Conservation (phyloP, 306 rosid species). For the Vicia sativa region DNA sequence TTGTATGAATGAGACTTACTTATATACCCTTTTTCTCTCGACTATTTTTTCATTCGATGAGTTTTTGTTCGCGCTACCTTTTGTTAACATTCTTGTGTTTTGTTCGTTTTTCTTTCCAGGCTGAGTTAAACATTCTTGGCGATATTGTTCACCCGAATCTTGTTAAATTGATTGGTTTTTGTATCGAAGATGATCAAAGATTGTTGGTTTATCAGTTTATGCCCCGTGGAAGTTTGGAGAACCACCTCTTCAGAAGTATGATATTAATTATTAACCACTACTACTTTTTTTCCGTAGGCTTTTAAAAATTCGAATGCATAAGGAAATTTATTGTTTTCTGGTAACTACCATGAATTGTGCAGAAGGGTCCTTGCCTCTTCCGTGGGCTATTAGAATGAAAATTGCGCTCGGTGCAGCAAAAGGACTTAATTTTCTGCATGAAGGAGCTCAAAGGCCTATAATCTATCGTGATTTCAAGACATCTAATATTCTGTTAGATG, state of each 20-base stretch:
- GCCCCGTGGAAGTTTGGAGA: constrained; percentile 99
- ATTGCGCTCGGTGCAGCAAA: constrained; percentile 61
- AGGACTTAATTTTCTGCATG: constrained; percentile 92
- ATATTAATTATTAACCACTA: constrained; percentile 28
- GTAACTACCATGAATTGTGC: constrained; percentile 58
- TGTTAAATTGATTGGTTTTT: constrained; percentile 86
- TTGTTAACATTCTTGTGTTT: constrained; percentile 28
- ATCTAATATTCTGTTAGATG: constrained; percentile 85
- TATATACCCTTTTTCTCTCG: constrained; percentile 21
- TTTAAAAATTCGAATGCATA: constrained; percentile 29
- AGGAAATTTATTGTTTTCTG: constrained; percentile 43
- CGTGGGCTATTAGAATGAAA: constrained; percentile 60
- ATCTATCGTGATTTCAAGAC: constrained; percentile 96
- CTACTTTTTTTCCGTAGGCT: constrained; percentile 22
- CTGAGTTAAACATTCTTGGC: constrained; percentile 90
- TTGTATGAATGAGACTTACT: constrained; percentile 65
- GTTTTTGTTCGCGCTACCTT: constrained; percentile 14
- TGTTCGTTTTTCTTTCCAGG: constrained; percentile 53
- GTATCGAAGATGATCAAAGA: constrained; percentile 94
- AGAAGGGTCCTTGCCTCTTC: constrained; percentile 98
- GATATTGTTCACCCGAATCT: constrained; percentile 83
- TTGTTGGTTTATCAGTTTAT: constrained; percentile 87
- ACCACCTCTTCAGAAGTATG: constrained; percentile 95
- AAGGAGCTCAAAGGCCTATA: constrained; percentile 78
- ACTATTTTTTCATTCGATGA: constrained; percentile 6